Evolutionary conservation across 768 basidiomycete genomes (phyloP).

Genomic region (Suillus ampliporus): DNA sequence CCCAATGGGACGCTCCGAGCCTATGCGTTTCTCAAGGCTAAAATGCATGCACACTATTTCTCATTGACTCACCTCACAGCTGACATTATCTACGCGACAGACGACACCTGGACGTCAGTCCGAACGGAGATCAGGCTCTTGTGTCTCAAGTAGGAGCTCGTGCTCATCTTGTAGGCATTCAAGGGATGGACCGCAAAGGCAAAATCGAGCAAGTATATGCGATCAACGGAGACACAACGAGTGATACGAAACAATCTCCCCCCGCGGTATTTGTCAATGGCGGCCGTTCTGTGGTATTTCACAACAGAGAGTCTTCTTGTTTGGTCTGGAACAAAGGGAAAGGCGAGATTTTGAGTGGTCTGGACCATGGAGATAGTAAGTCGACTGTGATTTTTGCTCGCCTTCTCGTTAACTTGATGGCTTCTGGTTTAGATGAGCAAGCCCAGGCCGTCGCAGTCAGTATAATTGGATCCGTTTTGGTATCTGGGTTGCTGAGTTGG

Average conservation of each 20-base stretch:
- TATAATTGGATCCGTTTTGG: background rate
- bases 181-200: constrained; percentile 54
- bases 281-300: constrained; percentile 63
- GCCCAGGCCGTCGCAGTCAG: constrained; percentile 43
- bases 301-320: constrained; percentile 56
- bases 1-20: constrained; percentile 70
- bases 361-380: constrained; percentile 67
- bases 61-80: background rate
- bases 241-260: constrained; percentile 41
- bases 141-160: constrained; percentile 57
- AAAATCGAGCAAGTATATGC: constrained; percentile 59
- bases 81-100: constrained; percentile 39
- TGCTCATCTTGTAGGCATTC: constrained; percentile 57
- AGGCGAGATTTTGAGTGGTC: constrained; percentile 57
- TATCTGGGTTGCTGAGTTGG: constrained; percentile 33
- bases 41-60: constrained; percentile 51
- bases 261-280: constrained; percentile 59
- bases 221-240: constrained; percentile 38
- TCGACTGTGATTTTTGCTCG: background rate
- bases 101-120: constrained; percentile 58
- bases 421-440: constrained; percentile 32
- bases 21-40: constrained; percentile 60
- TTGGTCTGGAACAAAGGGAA: constrained; percentile 68
- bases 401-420: constrained; percentile 15
- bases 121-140: constrained; percentile 54